These are phyloP conservation scores for Penicillium concentricum DNA, from an alignment of 2,329 filamentous ascomycete genomes.

Conservation along the genomic window DNA sequence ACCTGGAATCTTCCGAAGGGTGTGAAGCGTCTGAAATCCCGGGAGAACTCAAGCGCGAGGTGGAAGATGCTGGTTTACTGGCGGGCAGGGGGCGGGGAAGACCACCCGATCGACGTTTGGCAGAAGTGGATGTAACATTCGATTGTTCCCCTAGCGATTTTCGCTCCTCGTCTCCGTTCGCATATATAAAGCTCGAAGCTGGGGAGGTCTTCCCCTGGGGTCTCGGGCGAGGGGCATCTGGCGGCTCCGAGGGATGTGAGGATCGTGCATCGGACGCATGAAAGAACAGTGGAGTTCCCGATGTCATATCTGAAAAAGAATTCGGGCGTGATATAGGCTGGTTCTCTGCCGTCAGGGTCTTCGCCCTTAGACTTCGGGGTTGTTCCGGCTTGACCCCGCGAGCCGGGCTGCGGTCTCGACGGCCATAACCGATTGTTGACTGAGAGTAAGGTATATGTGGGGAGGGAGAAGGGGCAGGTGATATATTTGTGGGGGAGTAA, in stretches of 20 bases:
- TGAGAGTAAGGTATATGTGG: conserved; percentile 32
- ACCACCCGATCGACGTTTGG: conserved; percentile 34
- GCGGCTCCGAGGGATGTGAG: conserved; percentile 39
- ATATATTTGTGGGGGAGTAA: conserved; percentile 62
- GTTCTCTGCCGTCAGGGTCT: conserved; percentile 39
- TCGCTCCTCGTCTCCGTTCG: conserved; percentile 38
- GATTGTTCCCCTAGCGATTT: conserved; percentile 23
- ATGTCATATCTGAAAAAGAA: conserved; percentile 36
- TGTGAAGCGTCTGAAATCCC: conserved; percentile 27
- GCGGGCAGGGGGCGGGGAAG: conserved; percentile 25
- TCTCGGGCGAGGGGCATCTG: conserved; percentile 27
- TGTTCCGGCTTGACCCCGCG: conserved; percentile 32
- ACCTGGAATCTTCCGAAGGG: conserved; percentile 23
- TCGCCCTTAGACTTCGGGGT: conserved; percentile 35
- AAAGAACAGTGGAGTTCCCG: conserved; percentile 72
- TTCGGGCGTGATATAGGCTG: conserved; percentile 33
- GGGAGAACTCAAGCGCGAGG: conserved; percentile 34
- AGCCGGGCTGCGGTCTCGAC: conserved; percentile 38
- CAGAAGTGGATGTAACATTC: conserved; percentile 12
- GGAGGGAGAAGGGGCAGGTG: conserved; percentile 26
- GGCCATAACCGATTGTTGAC: conserved; percentile 25
- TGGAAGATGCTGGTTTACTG: conserved; percentile 24
- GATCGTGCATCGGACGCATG: conserved; percentile 77
- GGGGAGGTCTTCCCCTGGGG: conserved; percentile 26
- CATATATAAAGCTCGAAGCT: conserved; percentile 37